Percentiles rank a stretch among this genome's conserved stretches.
These are phyloP conservation scores for Trichoderma asperellum DNA, from an alignment of 2,329 filamentous ascomycete genomes.

Conservation along the genomic window DNA sequence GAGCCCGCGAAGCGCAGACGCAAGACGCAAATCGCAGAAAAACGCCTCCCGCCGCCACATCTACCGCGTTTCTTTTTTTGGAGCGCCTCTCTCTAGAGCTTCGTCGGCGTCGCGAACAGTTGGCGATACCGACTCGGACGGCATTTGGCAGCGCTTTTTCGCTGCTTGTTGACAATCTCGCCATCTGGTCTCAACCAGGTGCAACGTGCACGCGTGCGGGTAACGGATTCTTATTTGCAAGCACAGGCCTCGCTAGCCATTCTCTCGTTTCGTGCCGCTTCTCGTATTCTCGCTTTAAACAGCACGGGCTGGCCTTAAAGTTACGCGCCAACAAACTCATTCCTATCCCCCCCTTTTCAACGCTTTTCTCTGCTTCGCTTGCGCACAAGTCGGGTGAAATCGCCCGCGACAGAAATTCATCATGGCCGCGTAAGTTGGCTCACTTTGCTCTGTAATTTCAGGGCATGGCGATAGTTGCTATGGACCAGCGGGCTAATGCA, in stretches of 20 bases:
- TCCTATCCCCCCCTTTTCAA: constrained; percentile 10
- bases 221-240: constrained; percentile 1
- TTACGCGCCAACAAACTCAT: constrained; percentile 23
- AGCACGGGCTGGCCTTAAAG: background rate
- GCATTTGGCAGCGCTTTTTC: background rate
- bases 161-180: background rate
- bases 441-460: background rate
- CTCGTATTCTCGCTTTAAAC: constrained; percentile 6
- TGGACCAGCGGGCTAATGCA: constrained; percentile 18
- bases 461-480: constrained; percentile 11
- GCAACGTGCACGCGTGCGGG: background rate
- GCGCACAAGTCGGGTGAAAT: constrained; percentile 9
- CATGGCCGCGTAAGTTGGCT: constrained; percentile 33
- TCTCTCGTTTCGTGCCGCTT: constrained; percentile 4
- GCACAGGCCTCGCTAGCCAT: constrained; percentile 16
- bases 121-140: background rate
- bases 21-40: background rate
- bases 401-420: constrained; percentile 15
- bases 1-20: background rate
- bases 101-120: constrained; percentile 1
- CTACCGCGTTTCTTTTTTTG: constrained; percentile 28
- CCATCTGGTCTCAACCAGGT: background rate
- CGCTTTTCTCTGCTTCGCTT: background rate
- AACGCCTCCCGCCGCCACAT: constrained; percentile 29
- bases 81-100: constrained; percentile 1